Evolutionary conservation across 495 filamentous ascomycete species (phyloP), one percentile per base, ranked within the genome.

Genomic region (Cairneyella variabilis): DNA sequence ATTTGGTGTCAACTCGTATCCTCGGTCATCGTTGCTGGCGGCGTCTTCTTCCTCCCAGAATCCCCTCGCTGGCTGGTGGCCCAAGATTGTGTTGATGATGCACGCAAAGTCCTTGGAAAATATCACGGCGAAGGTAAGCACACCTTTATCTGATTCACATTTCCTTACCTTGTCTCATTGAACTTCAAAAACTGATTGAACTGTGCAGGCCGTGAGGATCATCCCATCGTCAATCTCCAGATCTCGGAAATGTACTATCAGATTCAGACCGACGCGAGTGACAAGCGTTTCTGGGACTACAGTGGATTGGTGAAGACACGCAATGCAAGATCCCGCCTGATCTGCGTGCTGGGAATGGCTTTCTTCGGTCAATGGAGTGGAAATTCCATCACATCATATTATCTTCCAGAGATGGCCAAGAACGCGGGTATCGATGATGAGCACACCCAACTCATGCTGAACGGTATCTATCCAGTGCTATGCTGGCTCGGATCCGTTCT

Each of bases 341-440:
- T 57, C 17, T 57, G 54, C 27, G 47, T 51, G 8, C 25, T 51
- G 2, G 48, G 75, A 56, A 81, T 84, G 62, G 72, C 76, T 10
- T 76, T 85, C 61, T 86, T 85, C 59, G 79, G 76, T 0, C 82
- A 83, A 54, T 80, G 80, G 63, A 74, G 76, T 52, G 83, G 83
- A 23, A 47, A 47, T 14, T 18, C n/a, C 21, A 47, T 47, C 27
- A 16, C 44, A 4, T 47, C 44, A 8, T 81, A 80, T 59, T 81
- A 77, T 55, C 71, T 81, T 57, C 73, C 76, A n/a, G 66, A 68
- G 2, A 74, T 80, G 63, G 55, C 77, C 23, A 64, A 78, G 22
- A 73, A 69, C n/a, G 68, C 76, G 37, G 76, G 76, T n/a, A 72
- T 79, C 34, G 71, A 59, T 14, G 67, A 77, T 14, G 69, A 71